Conservation (phyloP, 495 filamentous ascomycete genomes). For the Arthonia radiata region DNA sequence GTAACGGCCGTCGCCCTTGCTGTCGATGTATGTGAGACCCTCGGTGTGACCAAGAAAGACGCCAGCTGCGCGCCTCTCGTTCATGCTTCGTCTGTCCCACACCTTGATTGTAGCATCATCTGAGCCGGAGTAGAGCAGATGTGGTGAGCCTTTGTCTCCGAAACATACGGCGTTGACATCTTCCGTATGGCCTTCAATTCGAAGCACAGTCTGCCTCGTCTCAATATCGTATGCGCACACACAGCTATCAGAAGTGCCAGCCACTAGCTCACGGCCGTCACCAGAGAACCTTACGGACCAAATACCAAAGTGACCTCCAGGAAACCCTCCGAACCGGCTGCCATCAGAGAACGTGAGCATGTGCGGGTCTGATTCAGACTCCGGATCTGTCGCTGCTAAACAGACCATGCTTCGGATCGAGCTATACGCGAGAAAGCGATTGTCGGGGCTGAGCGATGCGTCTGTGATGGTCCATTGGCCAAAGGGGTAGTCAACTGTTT, state of each 20-base stretch:
- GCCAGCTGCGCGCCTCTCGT: slow-evolving; percentile 64
- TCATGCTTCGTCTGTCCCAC: slow-evolving; percentile 85
- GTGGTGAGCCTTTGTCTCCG: slow-evolving; percentile 67
- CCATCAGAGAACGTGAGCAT: slow-evolving; percentile 46
- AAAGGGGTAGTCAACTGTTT: slow-evolving; percentile 62
- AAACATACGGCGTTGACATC: slow-evolving; percentile 97
- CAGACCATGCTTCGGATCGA: slow-evolving; percentile 65
- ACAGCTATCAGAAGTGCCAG: slow-evolving; percentile 51
- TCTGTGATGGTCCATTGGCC: slow-evolving; percentile 94
- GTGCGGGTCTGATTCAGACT: slow-evolving; percentile 49
- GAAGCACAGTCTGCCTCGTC: slow-evolving; percentile 41
- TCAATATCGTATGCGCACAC: slow-evolving; percentile 93
- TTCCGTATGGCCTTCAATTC: slow-evolving; percentile 51
- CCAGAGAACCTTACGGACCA: slow-evolving; percentile 86
- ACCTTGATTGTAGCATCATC: slow-evolving; percentile 89
- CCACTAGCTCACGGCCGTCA: slow-evolving; percentile 75
- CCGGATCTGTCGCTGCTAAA: slow-evolving; percentile 67
- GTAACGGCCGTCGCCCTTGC: slow-evolving; percentile 87
- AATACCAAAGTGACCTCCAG: too few species aligned
- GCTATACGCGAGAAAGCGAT: slow-evolving; percentile 68
- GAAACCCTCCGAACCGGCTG: too few species aligned
- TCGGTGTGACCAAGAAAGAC: slow-evolving; percentile 88
- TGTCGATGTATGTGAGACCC: slow-evolving; percentile 85
- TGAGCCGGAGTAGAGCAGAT: slow-evolving; percentile 89
- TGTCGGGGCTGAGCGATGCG: slow-evolving; percentile 77